phyloP scores from a whole-genome alignment of 495 filamentous ascomycete genomes.

The Xylaria grammica region DNA sequence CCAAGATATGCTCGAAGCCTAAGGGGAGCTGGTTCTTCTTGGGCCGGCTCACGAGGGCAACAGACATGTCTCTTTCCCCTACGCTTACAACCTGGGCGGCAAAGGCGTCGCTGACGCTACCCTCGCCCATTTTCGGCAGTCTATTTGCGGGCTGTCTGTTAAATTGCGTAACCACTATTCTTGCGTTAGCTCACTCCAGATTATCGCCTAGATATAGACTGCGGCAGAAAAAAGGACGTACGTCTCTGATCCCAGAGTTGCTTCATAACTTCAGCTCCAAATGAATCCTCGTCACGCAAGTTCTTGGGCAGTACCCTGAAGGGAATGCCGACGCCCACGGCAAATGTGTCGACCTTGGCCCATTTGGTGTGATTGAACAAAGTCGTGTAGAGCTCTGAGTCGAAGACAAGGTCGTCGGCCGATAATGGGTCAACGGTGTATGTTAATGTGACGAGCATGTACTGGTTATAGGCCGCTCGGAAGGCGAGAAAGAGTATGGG shows the following conservation, averaged over 20 bases:
- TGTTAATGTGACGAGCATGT: slow-evolving; percentile 15
- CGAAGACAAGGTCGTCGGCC: slow-evolving; percentile 16
- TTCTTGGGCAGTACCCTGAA: background rate
- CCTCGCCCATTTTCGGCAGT: slow-evolving; percentile 20
- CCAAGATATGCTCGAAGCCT: slow-evolving; percentile 22
- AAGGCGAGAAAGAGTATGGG: slow-evolving; percentile 22
- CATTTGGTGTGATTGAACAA: slow-evolving; percentile 24
- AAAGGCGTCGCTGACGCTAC: slow-evolving; percentile 13
- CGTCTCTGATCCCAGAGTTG: slow-evolving; percentile 23
- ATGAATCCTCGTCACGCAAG: slow-evolving; percentile 6
- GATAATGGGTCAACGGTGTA: slow-evolving; percentile 15
- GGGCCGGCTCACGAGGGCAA: slow-evolving; percentile 18
- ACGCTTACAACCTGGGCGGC: slow-evolving; percentile 23
- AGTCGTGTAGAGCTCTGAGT: slow-evolving; percentile 18
- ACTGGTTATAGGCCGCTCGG: slow-evolving; percentile 19
- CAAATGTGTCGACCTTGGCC: slow-evolving; percentile 23
- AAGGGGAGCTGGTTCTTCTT: slow-evolving; percentile 20
- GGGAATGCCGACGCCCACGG: slow-evolving; percentile 21
- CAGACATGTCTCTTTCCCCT: slow-evolving; percentile 22
- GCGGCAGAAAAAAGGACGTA: background rate
- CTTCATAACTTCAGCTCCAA: slow-evolving; percentile 19
- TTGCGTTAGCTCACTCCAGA: background rate
- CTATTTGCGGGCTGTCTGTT: background rate
- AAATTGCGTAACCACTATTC: slow-evolving; percentile 22
- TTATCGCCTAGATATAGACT: background rate